A percentile compares a stretch with the other conserved stretches of the same genome.
These are phyloP conservation scores for Peniophora sp. DNA, from an alignment of 1,284 basidiomycete genomes.

Conservation along the genomic window DNA sequence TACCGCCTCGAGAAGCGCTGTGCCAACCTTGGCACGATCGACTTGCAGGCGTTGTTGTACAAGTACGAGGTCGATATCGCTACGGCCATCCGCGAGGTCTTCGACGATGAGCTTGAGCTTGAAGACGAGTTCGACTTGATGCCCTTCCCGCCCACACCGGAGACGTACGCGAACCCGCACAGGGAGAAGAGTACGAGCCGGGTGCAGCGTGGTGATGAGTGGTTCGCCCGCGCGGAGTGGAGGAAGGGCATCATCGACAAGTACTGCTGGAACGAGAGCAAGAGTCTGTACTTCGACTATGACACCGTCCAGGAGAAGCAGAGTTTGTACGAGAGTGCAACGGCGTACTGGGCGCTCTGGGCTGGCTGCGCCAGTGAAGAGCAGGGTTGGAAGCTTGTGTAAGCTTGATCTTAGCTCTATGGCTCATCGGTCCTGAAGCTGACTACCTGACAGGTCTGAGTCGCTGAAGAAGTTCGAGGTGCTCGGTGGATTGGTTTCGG, in stretches of 20 bases:
- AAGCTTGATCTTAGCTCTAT: constrained; percentile 24
- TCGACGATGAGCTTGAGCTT: constrained; percentile 84
- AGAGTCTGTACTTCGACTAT: constrained; percentile 94
- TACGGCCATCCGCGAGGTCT: constrained; percentile 89
- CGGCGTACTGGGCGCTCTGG: constrained; percentile 95
- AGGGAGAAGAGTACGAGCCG: constrained; percentile 59
- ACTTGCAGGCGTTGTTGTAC: constrained; percentile 83
- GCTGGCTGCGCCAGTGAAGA: constrained; percentile 93
- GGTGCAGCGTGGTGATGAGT: constrained; percentile 73
- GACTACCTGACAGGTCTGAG: constrained; percentile 43
- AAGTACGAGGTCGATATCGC: constrained; percentile 97
- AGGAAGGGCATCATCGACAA: constrained; percentile 84
- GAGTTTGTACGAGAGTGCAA: constrained; percentile 92
- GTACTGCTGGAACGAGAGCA: constrained; percentile 96
- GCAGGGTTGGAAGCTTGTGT: constrained; percentile 91
- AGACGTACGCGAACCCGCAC: constrained; percentile 56
- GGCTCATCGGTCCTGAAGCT: constrained; percentile 4
- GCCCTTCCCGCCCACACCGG: constrained; percentile 85
- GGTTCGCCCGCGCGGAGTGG: constrained; percentile 83
- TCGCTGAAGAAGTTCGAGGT: constrained; percentile 95
- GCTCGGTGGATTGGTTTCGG: constrained; percentile 91
- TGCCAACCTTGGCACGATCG: constrained; percentile 93
- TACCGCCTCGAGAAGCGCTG: constrained; percentile 96
- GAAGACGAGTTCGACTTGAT: constrained; percentile 88
- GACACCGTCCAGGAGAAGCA: constrained; percentile 88